phyloP scores from a whole-genome alignment of 2,329 filamentous ascomycete species.

The Fusarium chlamydosporum region DNA sequence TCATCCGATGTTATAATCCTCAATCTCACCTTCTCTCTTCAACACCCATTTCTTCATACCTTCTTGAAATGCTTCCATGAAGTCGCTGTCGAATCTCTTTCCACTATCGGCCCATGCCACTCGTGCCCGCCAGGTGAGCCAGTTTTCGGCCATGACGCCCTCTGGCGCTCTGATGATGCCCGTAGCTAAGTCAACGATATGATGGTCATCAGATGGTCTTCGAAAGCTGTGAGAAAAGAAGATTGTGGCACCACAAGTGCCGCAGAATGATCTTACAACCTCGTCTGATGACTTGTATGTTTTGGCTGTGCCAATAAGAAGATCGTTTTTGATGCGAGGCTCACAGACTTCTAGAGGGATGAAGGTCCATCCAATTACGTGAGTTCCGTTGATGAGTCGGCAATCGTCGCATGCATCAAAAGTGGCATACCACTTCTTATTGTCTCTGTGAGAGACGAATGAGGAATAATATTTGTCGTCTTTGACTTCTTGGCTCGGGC shows the following conservation, averaged over 20 bases:
- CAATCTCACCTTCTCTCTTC: constrained; percentile 54
- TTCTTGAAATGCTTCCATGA: constrained; percentile 55
- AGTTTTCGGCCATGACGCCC: constrained; percentile 60
- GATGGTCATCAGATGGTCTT: constrained; percentile 50
- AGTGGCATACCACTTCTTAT: constrained; percentile 60
- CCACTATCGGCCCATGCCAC: constrained; percentile 55
- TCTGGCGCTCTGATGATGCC: constrained; percentile 62
- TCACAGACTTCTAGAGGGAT: constrained; percentile 57
- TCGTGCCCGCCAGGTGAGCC: constrained; percentile 63
- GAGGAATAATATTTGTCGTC: constrained; percentile 51
- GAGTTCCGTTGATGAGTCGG: constrained; percentile 59
- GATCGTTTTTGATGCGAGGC: constrained; percentile 55
- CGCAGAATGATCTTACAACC: constrained; percentile 62
- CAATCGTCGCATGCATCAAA: constrained; percentile 63
- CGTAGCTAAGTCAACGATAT: constrained; percentile 60
- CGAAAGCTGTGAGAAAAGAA: constrained; percentile 54
- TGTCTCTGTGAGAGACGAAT: constrained; percentile 57
- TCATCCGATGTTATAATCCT: constrained; percentile 50
- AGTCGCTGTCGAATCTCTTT: constrained; percentile 55
- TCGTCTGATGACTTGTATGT: constrained; percentile 58
- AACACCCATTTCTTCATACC: constrained; percentile 58
- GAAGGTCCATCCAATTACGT: constrained; percentile 61
- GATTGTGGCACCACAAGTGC: constrained; percentile 62
- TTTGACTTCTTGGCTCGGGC: constrained; percentile 55
- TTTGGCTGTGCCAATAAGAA: constrained; percentile 61